A percentile compares a stretch with the other conserved stretches of the same genome.
Conservation (phyloP, 352 stramenopile species). For the Phytophthora chlamydospora region DNA sequence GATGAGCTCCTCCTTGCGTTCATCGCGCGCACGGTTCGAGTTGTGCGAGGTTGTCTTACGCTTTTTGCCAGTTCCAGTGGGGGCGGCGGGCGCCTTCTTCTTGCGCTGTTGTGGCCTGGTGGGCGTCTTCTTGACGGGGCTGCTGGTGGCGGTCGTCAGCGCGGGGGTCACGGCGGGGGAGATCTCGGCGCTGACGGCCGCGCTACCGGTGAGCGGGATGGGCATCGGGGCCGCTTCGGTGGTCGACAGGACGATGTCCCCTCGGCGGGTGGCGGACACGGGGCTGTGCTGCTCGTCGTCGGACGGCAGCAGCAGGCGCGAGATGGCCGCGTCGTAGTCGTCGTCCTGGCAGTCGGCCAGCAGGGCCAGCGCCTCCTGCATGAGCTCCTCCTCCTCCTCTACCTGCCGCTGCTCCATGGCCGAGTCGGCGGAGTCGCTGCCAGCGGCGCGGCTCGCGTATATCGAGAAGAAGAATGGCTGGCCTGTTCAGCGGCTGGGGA, state of each 20-base stretch:
- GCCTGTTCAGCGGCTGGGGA: slow-evolving; percentile 6
- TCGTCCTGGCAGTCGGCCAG: slow-evolving; percentile 43
- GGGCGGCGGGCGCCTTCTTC: slow-evolving; percentile 24
- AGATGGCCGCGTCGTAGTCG: slow-evolving; percentile 39
- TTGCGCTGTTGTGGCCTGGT: slow-evolving; percentile 29
- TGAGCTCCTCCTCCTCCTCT: slow-evolving; percentile 43
- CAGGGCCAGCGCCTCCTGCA: slow-evolving; percentile 52
- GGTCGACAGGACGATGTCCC: slow-evolving; percentile 12
- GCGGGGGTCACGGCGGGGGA: slow-evolving; percentile 19
- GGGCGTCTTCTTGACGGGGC: slow-evolving; percentile 27
- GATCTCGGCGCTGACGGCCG: slow-evolving; percentile 11
- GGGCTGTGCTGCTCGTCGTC: slow-evolving; percentile 34
- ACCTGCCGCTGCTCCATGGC: slow-evolving; percentile 40
- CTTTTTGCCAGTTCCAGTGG: slow-evolving; percentile 36
- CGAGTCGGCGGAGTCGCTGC: slow-evolving; percentile 13
- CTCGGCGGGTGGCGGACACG: slow-evolving; percentile 23
- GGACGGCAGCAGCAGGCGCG: slow-evolving; percentile 41
- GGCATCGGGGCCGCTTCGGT: slow-evolving; percentile 11
- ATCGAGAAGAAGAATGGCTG: slow-evolving; percentile 26
- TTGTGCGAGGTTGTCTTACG: slow-evolving; percentile 56
- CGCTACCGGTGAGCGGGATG: background rate
- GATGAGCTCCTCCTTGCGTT: slow-evolving; percentile 72
- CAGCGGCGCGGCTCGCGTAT: slow-evolving; percentile 25
- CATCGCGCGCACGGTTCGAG: slow-evolving; percentile 60
- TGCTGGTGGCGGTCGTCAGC: slow-evolving; percentile 22